phyloP scores from a whole-genome alignment of 148 eudicot genomes.

The Rhododendron vialii region DNA sequence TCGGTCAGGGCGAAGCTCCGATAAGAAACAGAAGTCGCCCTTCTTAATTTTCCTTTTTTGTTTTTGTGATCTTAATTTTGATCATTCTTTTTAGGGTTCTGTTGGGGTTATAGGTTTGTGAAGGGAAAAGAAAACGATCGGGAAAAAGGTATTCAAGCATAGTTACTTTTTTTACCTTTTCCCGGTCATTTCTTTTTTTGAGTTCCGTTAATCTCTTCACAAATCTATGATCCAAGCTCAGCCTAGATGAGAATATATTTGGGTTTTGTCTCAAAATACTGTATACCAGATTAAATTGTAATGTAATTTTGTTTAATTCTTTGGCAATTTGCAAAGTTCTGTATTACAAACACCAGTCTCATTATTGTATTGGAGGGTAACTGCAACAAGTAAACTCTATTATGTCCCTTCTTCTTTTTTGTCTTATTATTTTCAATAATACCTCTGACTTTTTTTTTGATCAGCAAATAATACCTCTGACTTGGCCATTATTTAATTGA shows the following conservation, averaged over 20 bases:
- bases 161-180: background rate
- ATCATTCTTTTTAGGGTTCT: conserved; percentile 28
- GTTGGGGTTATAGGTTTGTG: background rate
- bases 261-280: background rate
- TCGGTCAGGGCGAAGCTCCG: background rate
- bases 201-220: background rate
- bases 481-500: background rate
- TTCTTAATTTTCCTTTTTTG: background rate
- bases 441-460: background rate
- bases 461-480: background rate
- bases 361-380: background rate
- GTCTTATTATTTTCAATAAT: background rate
- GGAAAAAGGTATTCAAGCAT: background rate
- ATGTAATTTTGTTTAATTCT: background rate
- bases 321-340: background rate
- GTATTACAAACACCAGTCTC: background rate
- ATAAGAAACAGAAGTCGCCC: background rate
- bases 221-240: background rate
- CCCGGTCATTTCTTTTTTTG: background rate
- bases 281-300: background rate
- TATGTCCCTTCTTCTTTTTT: background rate
- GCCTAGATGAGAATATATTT: background rate
- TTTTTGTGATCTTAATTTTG: conserved; percentile 6
- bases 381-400: background rate
- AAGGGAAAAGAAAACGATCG: background rate